Percentiles rank a stretch among this genome's conserved stretches.
Evolutionary conservation across 306 rosid species (phyloP).

Genomic region (Malus orientalis): DNA sequence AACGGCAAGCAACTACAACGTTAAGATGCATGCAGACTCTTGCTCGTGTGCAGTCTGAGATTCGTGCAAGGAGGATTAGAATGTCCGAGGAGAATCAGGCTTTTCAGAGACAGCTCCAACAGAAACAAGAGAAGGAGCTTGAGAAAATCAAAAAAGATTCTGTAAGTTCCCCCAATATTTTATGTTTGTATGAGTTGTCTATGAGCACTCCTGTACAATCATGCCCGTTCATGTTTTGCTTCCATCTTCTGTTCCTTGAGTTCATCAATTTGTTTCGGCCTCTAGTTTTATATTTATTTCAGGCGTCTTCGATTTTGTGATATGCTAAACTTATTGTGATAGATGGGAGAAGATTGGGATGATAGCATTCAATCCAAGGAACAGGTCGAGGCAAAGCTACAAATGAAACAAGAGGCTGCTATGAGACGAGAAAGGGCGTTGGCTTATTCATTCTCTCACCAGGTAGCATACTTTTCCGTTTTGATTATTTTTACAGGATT

Average conservation of each 20-base stretch:
- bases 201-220: neutral
- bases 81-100: constrained; percentile 84
- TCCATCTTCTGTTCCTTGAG: neutral
- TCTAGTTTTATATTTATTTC: neutral
- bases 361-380: constrained; percentile 61
- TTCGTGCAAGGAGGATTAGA: constrained; percentile 64
- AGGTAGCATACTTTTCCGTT: constrained; percentile 35
- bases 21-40: constrained; percentile 90
- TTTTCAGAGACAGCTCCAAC: constrained; percentile 58
- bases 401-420: constrained; percentile 64
- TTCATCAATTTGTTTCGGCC: neutral
- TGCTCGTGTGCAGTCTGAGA: constrained; percentile 66
- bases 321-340: constrained; percentile 12
- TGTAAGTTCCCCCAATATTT: constrained; percentile 32
- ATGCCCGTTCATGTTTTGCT: neutral
- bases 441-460: constrained; percentile 83
- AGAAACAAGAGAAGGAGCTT: constrained; percentile 56
- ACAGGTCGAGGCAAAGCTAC: constrained; percentile 49
- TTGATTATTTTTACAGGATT: neutral
- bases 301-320: neutral
- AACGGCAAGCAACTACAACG: constrained; percentile 68
- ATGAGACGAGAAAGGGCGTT: constrained; percentile 78
- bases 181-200: neutral
- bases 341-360: constrained; percentile 63
- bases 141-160: constrained; percentile 50